Base-by-base conservation (phyloP, 2,329 filamentous ascomycete genomes). In the Arthroderma uncinatum region DNA sequence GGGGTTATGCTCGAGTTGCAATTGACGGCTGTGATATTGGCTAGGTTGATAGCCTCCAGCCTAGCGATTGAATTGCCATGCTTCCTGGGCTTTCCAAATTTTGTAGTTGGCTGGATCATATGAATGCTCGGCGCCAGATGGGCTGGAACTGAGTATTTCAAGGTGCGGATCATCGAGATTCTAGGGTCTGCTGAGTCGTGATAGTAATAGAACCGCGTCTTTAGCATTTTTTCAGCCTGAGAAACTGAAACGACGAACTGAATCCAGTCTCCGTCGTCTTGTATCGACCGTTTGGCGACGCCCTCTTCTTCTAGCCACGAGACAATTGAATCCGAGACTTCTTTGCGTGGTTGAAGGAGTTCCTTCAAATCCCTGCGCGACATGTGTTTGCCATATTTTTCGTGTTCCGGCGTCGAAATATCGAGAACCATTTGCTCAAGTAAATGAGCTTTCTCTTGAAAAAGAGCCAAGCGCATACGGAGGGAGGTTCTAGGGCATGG, bases 41-140 rank as follows among this genome's bases (percentile, higher is more conserved):
- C 58, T 34, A 62, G 28, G 5, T 63, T 56, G 12, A 55, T 37
- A 14, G 50, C n/a, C 30, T 62, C 65, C 19, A 68, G 57, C 12
- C 2, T 39, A 12, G 50, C 50, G 10, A 73, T 65, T 5, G 68
- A 68, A 25, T 67, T 73, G 47, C 63, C 65, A 57, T 79, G 75
- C 1, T 76, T 62, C 30, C 66, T 68, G 21, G 79, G 73, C 57
- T 76, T 71, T 16, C 79, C 78, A 59, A 86, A 86, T 36, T 79
- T 75, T 4, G 81, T 86, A 0, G 83, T 86, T 0, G 83, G 83
- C 67, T 85, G 81, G 53, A 86, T 80, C 65, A 85, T 75, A 57
- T 81, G 79, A 58, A 87, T 75, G 62, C 81, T 74, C 40, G 72
- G 64, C 56, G 76, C 74, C 7, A 87, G 68, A 0, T 75, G 68